Base-by-base conservation (phyloP, 2,329 filamentous ascomycete genomes). In the Coniochaeta pulveracea region DNA sequence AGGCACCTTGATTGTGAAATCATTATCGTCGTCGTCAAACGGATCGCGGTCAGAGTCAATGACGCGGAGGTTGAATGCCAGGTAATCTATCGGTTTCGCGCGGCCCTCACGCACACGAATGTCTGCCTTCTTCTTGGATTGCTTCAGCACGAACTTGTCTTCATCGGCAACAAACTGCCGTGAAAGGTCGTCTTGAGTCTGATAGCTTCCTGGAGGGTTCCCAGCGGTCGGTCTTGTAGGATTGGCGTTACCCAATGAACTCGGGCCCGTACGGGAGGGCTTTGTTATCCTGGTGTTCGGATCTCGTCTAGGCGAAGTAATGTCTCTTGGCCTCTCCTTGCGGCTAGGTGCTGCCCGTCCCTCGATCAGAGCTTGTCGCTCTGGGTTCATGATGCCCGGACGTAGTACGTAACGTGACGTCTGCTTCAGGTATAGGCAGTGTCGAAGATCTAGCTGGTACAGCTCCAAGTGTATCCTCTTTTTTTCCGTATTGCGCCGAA, bases 91-190 rank as follows among this genome's bases (percentile, higher is more conserved):
- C 8, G 89, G 83, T 51, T 85, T 88, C 36, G 89, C 88, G 44
- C 93, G 76, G 9, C 83, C 82, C 56, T 93, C 88, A 46, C 86
- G 84, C 28, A 96, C 86, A 25, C 91, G 80, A 45, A 98, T 93
- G 43, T 88, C 84, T 26, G 91, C 89, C 64, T 95, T 96, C 65
- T 93, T 96, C 68, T 96, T 98, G 29, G 89, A 82, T 60, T 98
- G 91, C 57, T 86, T 88, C 49, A 98, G 64, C 36, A 96, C 91
- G 50, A 98, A 98, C 43, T 81, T 79, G 61, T 98, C 91, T 56
- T 98, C 91, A 47, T 93, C 84, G 34, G 89, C 84, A 14, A 96
- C 84, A 68, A 91, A 98, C 50, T 80, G 72, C 17, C 77, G 69
- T 43, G 78, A 81, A 50, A 85, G 80, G 50, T 88, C 79, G 47